Evolutionary conservation across 352 stramenopile species (phyloP), one percentile per base, ranked within the genome.

Genomic region (Globisporangium acanthophoron): DNA sequence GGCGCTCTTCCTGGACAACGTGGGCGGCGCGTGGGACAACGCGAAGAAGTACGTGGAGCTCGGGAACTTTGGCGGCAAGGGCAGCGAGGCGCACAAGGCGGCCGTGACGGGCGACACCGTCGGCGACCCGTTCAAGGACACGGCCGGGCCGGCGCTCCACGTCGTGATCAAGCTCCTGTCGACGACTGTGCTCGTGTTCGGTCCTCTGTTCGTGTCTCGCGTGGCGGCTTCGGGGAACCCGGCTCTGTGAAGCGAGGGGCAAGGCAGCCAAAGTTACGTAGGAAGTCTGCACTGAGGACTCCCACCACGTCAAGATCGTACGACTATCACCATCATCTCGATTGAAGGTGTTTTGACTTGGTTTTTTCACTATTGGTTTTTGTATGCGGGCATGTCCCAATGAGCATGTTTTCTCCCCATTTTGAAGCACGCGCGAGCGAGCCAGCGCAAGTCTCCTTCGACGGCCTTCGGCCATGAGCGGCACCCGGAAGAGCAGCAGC

Each of bases 21-120:
- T 97, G 16, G 97, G 97, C 43, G 96, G 96, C 45, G 96, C 96
- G 3, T 99, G 96, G 96, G 97, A 99, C 63, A 99, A 99, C 71
- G 89, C 96, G 16, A 99, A 99, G 70, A 99, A 99, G 73, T 98
- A 98, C 64, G 95, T 99, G 56, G 96, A 98, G 75, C 88, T 97
- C 60, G 93, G 94, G 64, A 95, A 93, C 66, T 94, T 89, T 62
- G 90, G 90, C 18, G 94, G 94, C 55, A 99, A 99, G 68, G 93
- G 94, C 52, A 98, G 88, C 54, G 93, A 98, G 49, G 92, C 90
- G 7, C 96, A 99, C 78, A 99, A 99, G 69, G 96, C 97, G 9
- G 96, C 94, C 48, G 87, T 99, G 45, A 98, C 97, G 41, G 97
- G 97, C 40, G 97, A 99, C 69, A 99, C 96, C 5, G 96, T 99